These are phyloP conservation scores for Astrothelium macrocarpum DNA, from an alignment of 495 filamentous ascomycete genomes.

Conservation along the genomic window DNA sequence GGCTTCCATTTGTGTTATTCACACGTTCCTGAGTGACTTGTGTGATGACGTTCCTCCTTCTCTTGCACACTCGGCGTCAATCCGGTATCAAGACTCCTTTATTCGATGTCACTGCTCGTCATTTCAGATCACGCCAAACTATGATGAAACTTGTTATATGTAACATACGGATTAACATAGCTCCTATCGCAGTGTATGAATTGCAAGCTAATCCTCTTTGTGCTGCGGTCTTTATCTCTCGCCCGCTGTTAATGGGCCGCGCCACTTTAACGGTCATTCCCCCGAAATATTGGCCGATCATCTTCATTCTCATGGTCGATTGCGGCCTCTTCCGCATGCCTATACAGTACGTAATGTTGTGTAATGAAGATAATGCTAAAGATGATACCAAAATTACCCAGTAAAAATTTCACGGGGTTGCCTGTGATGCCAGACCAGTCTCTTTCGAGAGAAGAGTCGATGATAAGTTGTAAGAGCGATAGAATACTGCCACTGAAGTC, in stretches of 20 bases:
- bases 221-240: neutral
- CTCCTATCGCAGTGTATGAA: no score
- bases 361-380: constrained; percentile 78
- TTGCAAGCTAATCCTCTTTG: neutral
- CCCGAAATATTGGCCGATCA: neutral
- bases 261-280: neutral
- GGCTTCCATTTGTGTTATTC: no score
- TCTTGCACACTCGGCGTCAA: no score
- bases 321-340: constrained; percentile 10
- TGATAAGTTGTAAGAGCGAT: constrained; percentile 69
- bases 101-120: no score
- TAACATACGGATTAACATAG: no score
- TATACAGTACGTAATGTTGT: constrained; percentile 80
- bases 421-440: constrained; percentile 87
- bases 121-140: no score
- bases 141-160: no score
- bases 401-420: constrained; percentile 80
- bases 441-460: constrained; percentile 74
- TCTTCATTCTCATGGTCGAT: neutral
- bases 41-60: no score
- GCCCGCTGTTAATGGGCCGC: neutral
- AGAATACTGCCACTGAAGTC: constrained; percentile 73
- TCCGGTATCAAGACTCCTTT: no score
- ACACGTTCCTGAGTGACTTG: no score
- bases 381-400: constrained; percentile 73